Conservation (phyloP, 106 monocot species). For the Apostasia shenzhenica region DNA sequence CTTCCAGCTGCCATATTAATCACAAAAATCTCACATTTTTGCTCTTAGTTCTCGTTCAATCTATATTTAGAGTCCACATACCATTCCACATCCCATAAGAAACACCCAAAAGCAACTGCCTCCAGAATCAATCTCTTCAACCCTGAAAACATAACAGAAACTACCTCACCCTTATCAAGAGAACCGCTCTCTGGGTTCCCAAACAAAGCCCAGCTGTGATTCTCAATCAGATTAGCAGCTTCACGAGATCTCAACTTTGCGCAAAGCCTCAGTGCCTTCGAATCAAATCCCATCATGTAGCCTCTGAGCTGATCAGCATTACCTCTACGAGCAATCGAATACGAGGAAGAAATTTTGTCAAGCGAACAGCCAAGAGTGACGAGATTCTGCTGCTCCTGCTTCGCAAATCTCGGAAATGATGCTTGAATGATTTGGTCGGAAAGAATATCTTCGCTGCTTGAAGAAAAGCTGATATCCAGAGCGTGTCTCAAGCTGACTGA, state of each 20-base stretch:
- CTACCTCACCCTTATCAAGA: conserved; percentile 11
- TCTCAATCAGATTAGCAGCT: conserved; percentile 46
- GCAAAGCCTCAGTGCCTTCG: conserved; percentile 35
- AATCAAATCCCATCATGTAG: conserved; percentile 50
- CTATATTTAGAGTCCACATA: conserved; percentile 39
- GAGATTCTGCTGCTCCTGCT: conserved; percentile 12
- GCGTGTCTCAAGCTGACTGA: conserved; percentile 35
- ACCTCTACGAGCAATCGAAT: conserved; percentile 4
- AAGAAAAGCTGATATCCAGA: conserved; percentile 38
- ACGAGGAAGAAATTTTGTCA: conserved; percentile 14
- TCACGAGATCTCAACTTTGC: conserved; percentile 52
- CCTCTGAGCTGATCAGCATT: conserved; percentile 31
- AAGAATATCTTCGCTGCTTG: conserved; percentile 13
- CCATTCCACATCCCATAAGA: conserved; percentile 55
- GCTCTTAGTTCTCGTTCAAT: conserved; percentile 21
- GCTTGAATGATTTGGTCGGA: conserved; percentile 7
- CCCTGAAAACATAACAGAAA: conserved; percentile 20
- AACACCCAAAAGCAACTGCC: conserved; percentile 68
- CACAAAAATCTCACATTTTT: not conserved
- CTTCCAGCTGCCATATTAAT: no score
- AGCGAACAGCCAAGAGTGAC: conserved; percentile 14
- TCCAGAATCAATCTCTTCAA: conserved; percentile 62
- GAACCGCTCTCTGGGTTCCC: conserved; percentile 10
- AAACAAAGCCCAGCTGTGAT: conserved; percentile 53
- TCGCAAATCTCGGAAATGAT: not conserved